Base-by-base conservation (phyloP, 192 early-diverging fungal genomes). In the Thoreauomyces humboldtii region DNA sequence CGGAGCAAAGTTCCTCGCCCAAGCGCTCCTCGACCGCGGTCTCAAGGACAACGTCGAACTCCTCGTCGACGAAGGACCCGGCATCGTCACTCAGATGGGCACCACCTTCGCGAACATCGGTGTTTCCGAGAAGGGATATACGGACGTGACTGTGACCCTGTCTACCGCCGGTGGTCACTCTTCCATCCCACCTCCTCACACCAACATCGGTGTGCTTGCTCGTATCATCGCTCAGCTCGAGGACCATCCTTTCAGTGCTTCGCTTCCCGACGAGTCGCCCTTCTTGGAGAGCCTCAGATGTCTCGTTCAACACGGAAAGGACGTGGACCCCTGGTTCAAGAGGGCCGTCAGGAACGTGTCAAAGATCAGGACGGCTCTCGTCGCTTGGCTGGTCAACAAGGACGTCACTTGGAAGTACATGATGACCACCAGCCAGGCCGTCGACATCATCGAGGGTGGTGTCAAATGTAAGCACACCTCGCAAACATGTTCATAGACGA, bases 381-480 rank as follows among this genome's bases (percentile, higher is more conserved):
- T 72, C 17, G 36, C 34, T 4, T 44, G 31, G 12, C 43, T 72
- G 27, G 24, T 50, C 29, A n/a, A n/a, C n/a, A 46, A 59, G 33
- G 48, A 46, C 41, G 21, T 9, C 4, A 22, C 12, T 4, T 35
- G n/a, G 41, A 24, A 61, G 28, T 75, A 70, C 42, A 37, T 65
- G 51, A 73, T 81, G 57, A 51, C 17, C 2, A 77, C 79, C 6
- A 58, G 71, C 19, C 75, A 78, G 57, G 79, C 79, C 3, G 68
- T 73, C 2, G 76, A 77, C 47, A 59, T 81, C 35, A 72, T 81
- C 28, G 14, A 50, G 21, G 79, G 79, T 11, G 79, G 79, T 31
- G 63, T 74, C 28, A 77, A 77, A 62, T 46, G 68, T 70, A 55
- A 1, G 65, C 29, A 27, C n/a, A n/a, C n/a, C n/a, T n/a, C n/a